Evolutionary conservation across 805 yeast genomes (phyloP).

Genomic region (Kluyveromyces dobzhanskii): DNA sequence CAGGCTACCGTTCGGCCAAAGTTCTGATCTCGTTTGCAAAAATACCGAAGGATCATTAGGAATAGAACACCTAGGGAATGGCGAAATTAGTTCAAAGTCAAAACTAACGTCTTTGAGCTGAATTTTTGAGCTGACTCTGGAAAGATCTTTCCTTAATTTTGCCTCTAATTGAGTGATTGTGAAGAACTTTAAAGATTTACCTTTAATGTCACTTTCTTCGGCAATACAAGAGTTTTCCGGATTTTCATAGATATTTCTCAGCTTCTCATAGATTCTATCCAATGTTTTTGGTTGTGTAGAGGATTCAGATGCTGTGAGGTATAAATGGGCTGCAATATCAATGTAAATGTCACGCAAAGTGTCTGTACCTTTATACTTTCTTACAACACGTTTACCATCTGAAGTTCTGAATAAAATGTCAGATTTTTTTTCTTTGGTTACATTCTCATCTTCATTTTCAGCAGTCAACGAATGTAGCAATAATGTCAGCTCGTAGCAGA

Average conservation of each 20-base stretch:
- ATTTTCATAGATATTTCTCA: conserved; percentile 5
- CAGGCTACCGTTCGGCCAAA: conserved; percentile 70
- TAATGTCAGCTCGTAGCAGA: conserved; percentile 17
- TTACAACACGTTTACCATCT: conserved; percentile 23
- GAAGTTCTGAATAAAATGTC: conserved; percentile 27
- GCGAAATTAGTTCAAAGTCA: conserved; percentile 50
- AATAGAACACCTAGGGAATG: conserved; percentile 53
- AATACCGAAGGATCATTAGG: conserved; percentile 22
- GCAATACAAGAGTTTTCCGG: conserved; percentile 18
- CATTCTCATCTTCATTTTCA: background rate
- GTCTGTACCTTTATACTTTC: conserved; percentile 15
- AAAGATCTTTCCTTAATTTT: background rate
- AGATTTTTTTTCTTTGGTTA: conserved; percentile 9
- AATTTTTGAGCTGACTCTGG: conserved; percentile 19
- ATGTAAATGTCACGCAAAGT: conserved; percentile 18
- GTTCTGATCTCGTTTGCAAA: conserved; percentile 35
- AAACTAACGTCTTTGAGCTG: conserved; percentile 30
- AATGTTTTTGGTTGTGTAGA: background rate
- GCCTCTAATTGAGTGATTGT: background rate
- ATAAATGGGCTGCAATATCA: conserved; percentile 21
- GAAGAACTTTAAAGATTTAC: background rate
- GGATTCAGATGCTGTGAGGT: conserved; percentile 4
- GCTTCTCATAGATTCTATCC: background rate
- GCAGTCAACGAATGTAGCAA: conserved; percentile 14
- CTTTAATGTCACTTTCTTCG: no score